Percentiles rank a stretch among this genome's conserved stretches.
Conservation (phyloP, 352 stramenopile genomes). For the Globisporangium paddicum region DNA sequence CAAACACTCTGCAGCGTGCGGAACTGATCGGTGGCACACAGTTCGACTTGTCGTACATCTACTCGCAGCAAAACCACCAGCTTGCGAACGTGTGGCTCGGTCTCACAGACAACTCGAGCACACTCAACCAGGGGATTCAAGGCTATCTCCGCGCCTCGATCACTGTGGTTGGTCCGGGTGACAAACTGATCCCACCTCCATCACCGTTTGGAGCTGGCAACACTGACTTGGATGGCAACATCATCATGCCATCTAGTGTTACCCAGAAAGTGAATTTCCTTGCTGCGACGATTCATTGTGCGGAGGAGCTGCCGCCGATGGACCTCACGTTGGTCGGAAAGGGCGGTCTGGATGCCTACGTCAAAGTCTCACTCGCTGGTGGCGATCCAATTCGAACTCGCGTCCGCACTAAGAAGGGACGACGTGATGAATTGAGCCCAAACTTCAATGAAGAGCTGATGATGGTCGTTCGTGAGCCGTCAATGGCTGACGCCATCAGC, state of each 20-base stretch:
- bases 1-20: constrained; percentile 80
- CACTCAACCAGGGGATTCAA: constrained; percentile 83
- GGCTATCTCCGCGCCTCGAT: constrained; percentile 88
- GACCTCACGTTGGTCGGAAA: constrained; percentile 58
- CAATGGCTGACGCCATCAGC: constrained; percentile 74
- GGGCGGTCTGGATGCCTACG: constrained; percentile 67
- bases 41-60: constrained; percentile 87
- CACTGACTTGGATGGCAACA: constrained; percentile 45
- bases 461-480: constrained; percentile 72
- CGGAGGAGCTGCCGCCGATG: constrained; percentile 73
- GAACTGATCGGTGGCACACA: constrained; percentile 86
- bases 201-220: constrained; percentile 47
- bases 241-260: constrained; percentile 77
- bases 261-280: constrained; percentile 75
- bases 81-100: constrained; percentile 89
- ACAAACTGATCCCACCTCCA: constrained; percentile 72
- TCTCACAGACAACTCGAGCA: constrained; percentile 80
- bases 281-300: constrained; percentile 55
- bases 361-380: constrained; percentile 54
- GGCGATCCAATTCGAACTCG: constrained; percentile 61
- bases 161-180: constrained; percentile 82
- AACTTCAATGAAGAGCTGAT: constrained; percentile 80
- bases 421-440: constrained; percentile 57
- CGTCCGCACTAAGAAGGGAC: constrained; percentile 72
- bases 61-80: constrained; percentile 86